Conservation (phyloP, 768 basidiomycete genomes). For the Naematelia aurantialba region DNA sequence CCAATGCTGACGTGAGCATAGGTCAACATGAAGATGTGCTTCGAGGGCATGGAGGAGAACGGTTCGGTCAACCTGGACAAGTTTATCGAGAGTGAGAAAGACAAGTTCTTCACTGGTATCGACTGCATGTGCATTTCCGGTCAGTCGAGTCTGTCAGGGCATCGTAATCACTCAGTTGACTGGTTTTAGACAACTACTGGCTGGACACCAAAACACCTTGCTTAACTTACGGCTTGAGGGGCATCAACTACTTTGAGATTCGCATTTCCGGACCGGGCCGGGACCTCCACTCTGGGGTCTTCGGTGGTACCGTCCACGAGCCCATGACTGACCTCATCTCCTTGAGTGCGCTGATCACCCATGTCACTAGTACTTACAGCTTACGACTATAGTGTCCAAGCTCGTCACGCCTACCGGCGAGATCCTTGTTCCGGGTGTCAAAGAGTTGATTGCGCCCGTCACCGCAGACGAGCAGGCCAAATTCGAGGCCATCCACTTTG, state of each 20-base stretch:
- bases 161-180: constrained; percentile 2
- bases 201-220: constrained; percentile 52
- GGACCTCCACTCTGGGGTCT: constrained; percentile 80
- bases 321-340: constrained; percentile 90
- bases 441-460: constrained; percentile 73
- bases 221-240: constrained; percentile 79
- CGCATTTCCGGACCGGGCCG: constrained; percentile 75
- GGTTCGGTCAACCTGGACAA: constrained; percentile 88
- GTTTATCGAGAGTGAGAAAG: constrained; percentile 70
- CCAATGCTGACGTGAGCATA: constrained; percentile 8
- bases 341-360: constrained; percentile 57
- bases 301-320: constrained; percentile 52
- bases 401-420: constrained; percentile 74
- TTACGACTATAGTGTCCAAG: constrained; percentile 58
- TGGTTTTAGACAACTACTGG: constrained; percentile 84
- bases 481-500: constrained; percentile 71
- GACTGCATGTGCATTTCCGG: constrained; percentile 82
- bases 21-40: constrained; percentile 81
- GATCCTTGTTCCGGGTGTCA: constrained; percentile 83
- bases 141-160: constrained; percentile 14
- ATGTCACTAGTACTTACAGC: background rate
- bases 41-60: constrained; percentile 95
- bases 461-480: constrained; percentile 70
- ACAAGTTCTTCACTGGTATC: constrained; percentile 77
- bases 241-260: constrained; percentile 79